Base-by-base conservation (phyloP, 768 basidiomycete genomes). In the Suillus luteus region DNA sequence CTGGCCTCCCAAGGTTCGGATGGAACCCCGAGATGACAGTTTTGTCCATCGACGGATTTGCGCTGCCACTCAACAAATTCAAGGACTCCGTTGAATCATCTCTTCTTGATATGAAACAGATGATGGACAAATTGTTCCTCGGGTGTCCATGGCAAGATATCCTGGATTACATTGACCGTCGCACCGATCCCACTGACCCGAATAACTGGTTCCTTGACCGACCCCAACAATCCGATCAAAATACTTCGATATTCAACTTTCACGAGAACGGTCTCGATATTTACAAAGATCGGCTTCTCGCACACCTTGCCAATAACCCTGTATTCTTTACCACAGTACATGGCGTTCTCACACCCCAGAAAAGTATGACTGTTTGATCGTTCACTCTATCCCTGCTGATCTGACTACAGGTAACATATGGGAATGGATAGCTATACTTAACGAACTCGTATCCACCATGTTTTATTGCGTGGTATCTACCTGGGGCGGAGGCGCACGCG, bases 401-500 rank as follows among this genome's bases (percentile, higher is more conserved):
- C 27, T 10, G 1, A 27, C 7, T n/a, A 5, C 37, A 46, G 44
- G 44, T 40, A 14, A 64, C 62, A 15, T 67, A 14, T 40, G 60
- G 57, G 3, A 19, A 14, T 68, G 67, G 63, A 10, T 72, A 0
- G 2, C 38, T 0, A 49, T 70, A 3, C 51, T 66, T 0, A 52
- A 63, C 31, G 52, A 66, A 3, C 60, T 71, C 0, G 40, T 69
- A 0, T 64, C 51, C 0, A 55, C 58, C 14, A 62, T 64, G 49
- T 71, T 62, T 37, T 64, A 64, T n/a, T 58, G 61, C 6, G 37
- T 71, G 0, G 59, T 67, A 2, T 10, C 64, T 5, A 68, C 62
- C 0, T 72, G 70, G 68, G 68, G 62, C 2, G 70, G 71, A 0
- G 66, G 65, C 0, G 64, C 67, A 1, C 10, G 64, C 0, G 70